Conservation (phyloP, 345 rosid species). For the Acer saccharum region DNA sequence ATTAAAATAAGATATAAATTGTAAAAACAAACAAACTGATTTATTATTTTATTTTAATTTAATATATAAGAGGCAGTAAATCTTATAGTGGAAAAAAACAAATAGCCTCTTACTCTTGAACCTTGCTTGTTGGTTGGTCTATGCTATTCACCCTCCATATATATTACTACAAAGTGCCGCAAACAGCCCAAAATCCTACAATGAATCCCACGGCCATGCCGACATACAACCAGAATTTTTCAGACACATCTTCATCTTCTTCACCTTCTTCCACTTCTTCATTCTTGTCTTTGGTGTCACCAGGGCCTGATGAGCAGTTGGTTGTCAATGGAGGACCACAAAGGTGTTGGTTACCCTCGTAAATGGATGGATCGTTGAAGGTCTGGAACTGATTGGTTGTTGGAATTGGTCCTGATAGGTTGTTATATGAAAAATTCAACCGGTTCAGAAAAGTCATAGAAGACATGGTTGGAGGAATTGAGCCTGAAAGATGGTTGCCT, state of each 20-base stretch:
- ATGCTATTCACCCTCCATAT: no score
- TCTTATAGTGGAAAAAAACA: no score
- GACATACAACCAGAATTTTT: constrained; percentile 21
- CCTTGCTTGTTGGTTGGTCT: no score
- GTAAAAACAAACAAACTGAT: no score
- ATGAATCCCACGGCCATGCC: constrained; percentile 30
- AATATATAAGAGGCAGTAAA: no score
- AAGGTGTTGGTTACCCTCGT: constrained; percentile 18
- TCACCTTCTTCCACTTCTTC: neutral
- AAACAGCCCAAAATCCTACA: constrained; percentile 28
- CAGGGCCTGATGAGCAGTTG: constrained; percentile 2
- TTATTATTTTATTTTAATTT: no score
- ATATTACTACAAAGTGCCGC: constrained; percentile 15
- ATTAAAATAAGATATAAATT: no score
- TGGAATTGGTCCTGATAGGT: constrained; percentile 28
- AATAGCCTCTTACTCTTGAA: no score
- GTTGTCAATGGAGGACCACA: constrained; percentile 27
- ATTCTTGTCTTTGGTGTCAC: neutral
- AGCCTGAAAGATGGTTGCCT: constrained; percentile 26
- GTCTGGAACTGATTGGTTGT: constrained; percentile 19
- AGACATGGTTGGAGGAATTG: constrained; percentile 11
- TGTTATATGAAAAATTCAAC: constrained; percentile 34
- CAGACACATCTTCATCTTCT: constrained; percentile 4
- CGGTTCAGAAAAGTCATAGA: constrained; percentile 9
- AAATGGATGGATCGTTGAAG: constrained; percentile 15